A percentile compares a stretch with the other conserved stretches of the same genome.
Conservation (phyloP, 345 rosid species). For the Isatis tinctoria region DNA sequence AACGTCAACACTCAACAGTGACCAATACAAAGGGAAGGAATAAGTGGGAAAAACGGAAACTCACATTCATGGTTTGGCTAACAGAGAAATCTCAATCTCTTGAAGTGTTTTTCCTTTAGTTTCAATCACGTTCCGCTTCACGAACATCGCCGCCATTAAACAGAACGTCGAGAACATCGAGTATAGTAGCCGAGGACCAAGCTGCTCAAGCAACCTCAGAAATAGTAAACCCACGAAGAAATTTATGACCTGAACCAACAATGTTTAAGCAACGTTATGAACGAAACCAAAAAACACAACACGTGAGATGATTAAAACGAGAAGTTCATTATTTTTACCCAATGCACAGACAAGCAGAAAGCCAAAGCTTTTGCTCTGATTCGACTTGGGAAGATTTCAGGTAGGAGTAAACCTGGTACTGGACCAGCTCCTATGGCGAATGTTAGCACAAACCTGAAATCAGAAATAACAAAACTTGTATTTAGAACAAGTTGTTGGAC, state of each 20-base stretch:
- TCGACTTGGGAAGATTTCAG: conserved; percentile 87
- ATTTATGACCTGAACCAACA: conserved; percentile 62
- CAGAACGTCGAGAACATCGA: conserved; percentile 75
- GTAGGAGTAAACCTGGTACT: conserved; percentile 90
- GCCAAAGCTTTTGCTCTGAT: conserved; percentile 99
- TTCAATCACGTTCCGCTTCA: conserved; percentile 76
- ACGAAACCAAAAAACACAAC: background rate
- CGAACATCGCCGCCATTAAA: conserved; percentile 76
- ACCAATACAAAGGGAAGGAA: background rate
- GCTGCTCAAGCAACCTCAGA: conserved; percentile 74
- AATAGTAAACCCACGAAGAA: conserved; percentile 95
- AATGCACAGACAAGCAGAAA: conserved; percentile 91
- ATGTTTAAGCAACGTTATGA: background rate
- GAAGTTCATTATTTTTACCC: conserved; percentile 51
- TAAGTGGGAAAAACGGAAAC: background rate
- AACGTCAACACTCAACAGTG: too few species aligned
- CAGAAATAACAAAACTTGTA: background rate
- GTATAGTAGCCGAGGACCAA: conserved; percentile 77
- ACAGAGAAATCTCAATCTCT: conserved; percentile 95
- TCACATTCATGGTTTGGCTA: conserved; percentile 28
- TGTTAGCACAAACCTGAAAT: conserved; percentile 83
- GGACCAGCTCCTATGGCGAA: conserved; percentile 99
- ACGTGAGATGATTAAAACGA: background rate
- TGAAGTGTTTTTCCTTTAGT: conserved; percentile 97
- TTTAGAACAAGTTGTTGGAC: too few species aligned